Base-by-base conservation (phyloP, 2,329 filamentous ascomycete species). In the Diaporthe longicolla region DNA sequence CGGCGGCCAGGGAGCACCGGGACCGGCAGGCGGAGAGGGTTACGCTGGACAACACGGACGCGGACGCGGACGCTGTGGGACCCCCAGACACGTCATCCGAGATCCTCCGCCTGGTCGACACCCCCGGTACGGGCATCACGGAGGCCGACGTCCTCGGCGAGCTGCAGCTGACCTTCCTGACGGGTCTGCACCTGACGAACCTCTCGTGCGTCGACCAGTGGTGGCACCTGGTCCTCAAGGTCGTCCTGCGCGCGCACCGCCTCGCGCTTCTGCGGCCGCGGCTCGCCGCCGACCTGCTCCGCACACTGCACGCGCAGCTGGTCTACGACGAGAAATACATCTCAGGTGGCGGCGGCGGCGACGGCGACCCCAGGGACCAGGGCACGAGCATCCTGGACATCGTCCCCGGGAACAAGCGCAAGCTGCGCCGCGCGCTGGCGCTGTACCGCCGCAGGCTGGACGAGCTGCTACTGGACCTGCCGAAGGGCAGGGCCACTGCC, bases 171-270 rank as follows among this genome's bases (percentile, higher is more conserved):
- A 86, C 87, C 55, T 92, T 88, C 77, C 78, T 92, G 6, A 87
- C 87, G 0, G 90, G 90, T 50, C 86, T 88, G 79, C 85, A 89
- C 71, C 85, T 92, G 1, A 87, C 88, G 54, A 92, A 91, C 79
- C 82, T 88, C 55, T 84, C 88, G 11, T 92, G 90, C 76, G 83
- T 91, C 57, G 89, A 91, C 75, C 90, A 92, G 75, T 92, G 90
- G 90, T 89, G 87, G 84, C 85, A 90, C 77, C 85, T 90, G 75
- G 80, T 87, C 4, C 84, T 88, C 52, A 85, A 84, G 63, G 78
- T 91, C 45, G 77, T 90, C 15, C 84, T 92, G 61, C 85, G 86
- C 35, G 86, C 89, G 2, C 86, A 87, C 77, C 76, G 77, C 13
- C 85, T 92, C 1, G 81, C 84, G 0, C 74, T 82, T 29, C 77